phyloP scores from a whole-genome alignment of 495 filamentous ascomycete genomes.

The Oidiodendron maius region DNA sequence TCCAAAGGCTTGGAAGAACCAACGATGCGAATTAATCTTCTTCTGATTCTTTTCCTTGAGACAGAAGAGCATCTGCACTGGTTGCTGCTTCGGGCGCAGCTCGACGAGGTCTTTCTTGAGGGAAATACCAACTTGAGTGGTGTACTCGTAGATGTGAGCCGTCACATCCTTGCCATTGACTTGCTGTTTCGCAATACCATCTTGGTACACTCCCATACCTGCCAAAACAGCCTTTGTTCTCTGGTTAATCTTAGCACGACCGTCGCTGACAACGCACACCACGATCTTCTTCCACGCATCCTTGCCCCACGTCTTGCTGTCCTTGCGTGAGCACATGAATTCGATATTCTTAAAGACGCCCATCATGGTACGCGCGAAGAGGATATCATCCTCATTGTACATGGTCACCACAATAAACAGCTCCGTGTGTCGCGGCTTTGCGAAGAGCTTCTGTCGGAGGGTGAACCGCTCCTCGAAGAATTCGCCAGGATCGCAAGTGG shows the following conservation, averaged over 20 bases:
- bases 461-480: constrained; percentile 90
- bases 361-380: constrained; percentile 94
- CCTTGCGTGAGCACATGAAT: constrained; percentile 86
- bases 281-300: constrained; percentile 99
- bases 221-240: constrained; percentile 85
- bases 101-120: constrained; percentile 85
- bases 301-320: constrained; percentile 95
- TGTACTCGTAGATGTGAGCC: constrained; percentile 99
- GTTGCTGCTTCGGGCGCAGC: constrained; percentile 69
- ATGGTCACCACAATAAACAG: constrained; percentile 98
- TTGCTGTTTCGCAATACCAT: constrained; percentile 97
- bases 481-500: constrained; percentile 87
- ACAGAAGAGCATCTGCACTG: constrained; percentile 97
- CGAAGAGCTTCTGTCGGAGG: constrained; percentile 87
- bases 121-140: constrained; percentile 81
- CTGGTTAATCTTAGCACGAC: constrained; percentile 96
- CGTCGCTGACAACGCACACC: constrained; percentile 96
- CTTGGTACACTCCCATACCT: constrained; percentile 93
- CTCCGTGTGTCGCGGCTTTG: constrained; percentile 89
- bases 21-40: constrained; percentile 99
- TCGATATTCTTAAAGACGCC: constrained; percentile 98
- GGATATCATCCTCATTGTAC: constrained; percentile 98
- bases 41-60: constrained; percentile 99
- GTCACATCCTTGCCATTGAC: constrained; percentile 97
- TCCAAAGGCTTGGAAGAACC: constrained; percentile 99